These are phyloP conservation scores for Heterobasidion occidentale DNA, from an alignment of 1,284 basidiomycete genomes.

Conservation along the genomic window DNA sequence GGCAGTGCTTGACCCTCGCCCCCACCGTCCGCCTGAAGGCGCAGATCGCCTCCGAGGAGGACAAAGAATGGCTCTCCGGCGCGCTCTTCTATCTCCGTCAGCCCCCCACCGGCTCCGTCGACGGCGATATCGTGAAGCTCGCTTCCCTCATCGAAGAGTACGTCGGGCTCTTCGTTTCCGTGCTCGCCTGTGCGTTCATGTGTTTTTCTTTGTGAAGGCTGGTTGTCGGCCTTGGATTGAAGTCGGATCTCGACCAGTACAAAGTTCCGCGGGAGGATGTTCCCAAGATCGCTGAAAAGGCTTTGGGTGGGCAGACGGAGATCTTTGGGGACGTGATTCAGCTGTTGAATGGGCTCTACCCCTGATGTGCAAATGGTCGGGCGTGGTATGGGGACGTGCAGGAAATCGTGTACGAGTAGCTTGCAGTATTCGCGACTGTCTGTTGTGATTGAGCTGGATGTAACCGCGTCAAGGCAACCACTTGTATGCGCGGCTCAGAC, in stretches of 20 bases:
- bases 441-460: too few species aligned
- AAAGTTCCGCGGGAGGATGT: slow-evolving; percentile 51
- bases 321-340: slow-evolving; percentile 30
- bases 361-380: too few species aligned
- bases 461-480: too few species aligned
- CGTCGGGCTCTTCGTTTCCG: slow-evolving; percentile 14
- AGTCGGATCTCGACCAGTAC: slow-evolving; percentile 47
- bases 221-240: slow-evolving; percentile 49
- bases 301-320: slow-evolving; percentile 33
- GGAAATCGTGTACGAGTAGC: too few species aligned
- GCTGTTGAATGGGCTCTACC: slow-evolving; percentile 41
- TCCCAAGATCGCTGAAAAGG: slow-evolving; percentile 39
- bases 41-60: slow-evolving; percentile 41
- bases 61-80: slow-evolving; percentile 50
- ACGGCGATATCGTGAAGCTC: slow-evolving; percentile 49
- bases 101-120: slow-evolving; percentile 50
- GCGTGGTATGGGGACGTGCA: too few species aligned
- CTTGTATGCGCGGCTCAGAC: too few species aligned
- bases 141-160: slow-evolving; percentile 48
- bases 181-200: not conserved
- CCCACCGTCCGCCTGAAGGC: slow-evolving; percentile 55
- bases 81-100: slow-evolving; percentile 49
- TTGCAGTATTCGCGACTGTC: too few species aligned
- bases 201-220: slow-evolving; percentile 22
- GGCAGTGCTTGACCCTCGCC: slow-evolving; percentile 68